Evolutionary conservation across 2,329 filamentous ascomycete genomes (phyloP).

Genomic region (Claviceps sp.): DNA sequence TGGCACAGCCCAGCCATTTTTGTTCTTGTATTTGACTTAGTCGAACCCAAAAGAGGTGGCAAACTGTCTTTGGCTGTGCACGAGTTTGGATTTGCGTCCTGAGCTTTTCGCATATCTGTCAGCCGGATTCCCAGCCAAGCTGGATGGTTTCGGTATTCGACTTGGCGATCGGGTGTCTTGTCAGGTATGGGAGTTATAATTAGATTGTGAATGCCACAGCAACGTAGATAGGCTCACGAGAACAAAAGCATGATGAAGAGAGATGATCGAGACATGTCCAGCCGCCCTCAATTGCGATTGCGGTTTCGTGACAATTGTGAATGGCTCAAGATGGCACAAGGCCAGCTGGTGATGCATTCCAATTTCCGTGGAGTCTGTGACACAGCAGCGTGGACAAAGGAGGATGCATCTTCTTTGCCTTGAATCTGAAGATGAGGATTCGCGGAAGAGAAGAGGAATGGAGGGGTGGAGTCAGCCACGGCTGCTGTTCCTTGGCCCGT

Average conservation of each 20-base stretch:
- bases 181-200: not conserved
- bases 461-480: too few species aligned
- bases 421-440: too few species aligned
- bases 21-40: not conserved
- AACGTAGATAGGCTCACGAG: not conserved
- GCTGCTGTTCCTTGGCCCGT: not conserved
- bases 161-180: not conserved
- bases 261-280: not conserved
- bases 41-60: not conserved
- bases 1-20: not conserved
- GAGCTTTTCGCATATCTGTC: not conserved
- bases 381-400: too few species aligned
- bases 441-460: too few species aligned
- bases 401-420: too few species aligned
- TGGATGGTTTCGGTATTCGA: not conserved
- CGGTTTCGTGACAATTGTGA: not conserved
- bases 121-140: not conserved
- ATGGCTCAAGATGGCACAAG: not conserved
- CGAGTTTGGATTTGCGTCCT: not conserved
- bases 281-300: not conserved
- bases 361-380: not conserved
- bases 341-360: not conserved
- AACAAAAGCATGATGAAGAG: not conserved
- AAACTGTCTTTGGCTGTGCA: not conserved
- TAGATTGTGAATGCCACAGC: not conserved